These are phyloP conservation scores for Alloteropsis semialata DNA, from an alignment of 176 grass and related monocot species.

Conservation along the genomic window DNA sequence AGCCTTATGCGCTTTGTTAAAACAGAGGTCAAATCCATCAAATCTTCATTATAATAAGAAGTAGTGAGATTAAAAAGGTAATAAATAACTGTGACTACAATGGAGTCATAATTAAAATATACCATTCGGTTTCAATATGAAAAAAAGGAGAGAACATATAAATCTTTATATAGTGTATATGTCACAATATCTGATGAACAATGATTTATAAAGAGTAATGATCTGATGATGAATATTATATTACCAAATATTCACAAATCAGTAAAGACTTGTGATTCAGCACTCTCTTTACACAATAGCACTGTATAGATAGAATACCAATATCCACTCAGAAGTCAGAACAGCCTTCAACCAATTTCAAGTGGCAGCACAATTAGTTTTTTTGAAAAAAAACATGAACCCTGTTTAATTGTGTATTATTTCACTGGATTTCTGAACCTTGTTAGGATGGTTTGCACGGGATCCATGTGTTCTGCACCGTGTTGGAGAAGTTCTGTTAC, in stretches of 20 bases:
- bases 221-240: not conserved
- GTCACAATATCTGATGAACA: slow-evolving; percentile 1
- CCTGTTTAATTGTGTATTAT: slow-evolving; percentile 22
- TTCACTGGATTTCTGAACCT: slow-evolving; percentile 20
- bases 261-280: not conserved
- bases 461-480: slow-evolving; percentile 68
- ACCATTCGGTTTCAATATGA: not conserved
- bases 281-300: not conserved
- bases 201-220: not conserved
- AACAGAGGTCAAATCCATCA: not conserved
- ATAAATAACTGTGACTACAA: not conserved
- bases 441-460: slow-evolving; percentile 86
- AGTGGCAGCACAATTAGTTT: not conserved
- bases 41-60: not conserved
- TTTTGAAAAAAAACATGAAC: not conserved
- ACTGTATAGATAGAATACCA: not conserved
- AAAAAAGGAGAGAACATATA: no score
- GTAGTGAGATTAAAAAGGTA: not conserved
- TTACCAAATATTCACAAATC: slow-evolving; percentile 2
- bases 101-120: not conserved
- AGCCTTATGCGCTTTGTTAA: not conserved
- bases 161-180: no score
- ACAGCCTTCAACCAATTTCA: not conserved
- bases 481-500: slow-evolving; percentile 78
- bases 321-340: slow-evolving; percentile 4